Conservation (phyloP, 2,329 filamentous ascomycete genomes). For the Alternaria burnsii region DNA sequence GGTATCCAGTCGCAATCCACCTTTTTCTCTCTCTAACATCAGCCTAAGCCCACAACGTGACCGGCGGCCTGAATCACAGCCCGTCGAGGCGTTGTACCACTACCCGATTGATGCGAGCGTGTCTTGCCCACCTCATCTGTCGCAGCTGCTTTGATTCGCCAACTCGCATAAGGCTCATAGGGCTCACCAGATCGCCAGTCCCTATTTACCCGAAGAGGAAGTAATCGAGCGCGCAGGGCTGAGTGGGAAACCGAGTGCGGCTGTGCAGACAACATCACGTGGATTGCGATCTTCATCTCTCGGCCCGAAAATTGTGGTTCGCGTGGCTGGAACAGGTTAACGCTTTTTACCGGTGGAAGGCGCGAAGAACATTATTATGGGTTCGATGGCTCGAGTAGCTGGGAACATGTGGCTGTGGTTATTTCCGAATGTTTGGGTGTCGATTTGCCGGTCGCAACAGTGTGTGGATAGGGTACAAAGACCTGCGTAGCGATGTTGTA, state of each 20-base stretch:
- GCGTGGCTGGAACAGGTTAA: background rate
- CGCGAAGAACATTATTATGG: conserved; percentile 3
- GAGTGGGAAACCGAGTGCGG: background rate
- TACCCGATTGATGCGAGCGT: background rate
- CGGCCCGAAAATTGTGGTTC: background rate
- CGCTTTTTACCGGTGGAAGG: background rate
- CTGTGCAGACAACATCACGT: background rate
- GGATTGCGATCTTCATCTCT: background rate
- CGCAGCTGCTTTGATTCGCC: background rate
- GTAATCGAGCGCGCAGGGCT: background rate
- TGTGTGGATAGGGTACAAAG: background rate
- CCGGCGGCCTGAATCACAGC: background rate
- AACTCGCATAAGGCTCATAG: background rate
- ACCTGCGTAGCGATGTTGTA: background rate
- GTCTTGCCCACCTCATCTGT: no score
- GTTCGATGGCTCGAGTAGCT: background rate
- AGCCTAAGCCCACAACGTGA: conserved; percentile 3
- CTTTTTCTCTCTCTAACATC: background rate
- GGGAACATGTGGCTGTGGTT: background rate
- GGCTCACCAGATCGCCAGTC: background rate
- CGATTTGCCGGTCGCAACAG: background rate
- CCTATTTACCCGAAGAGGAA: background rate
- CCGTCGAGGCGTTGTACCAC: background rate
- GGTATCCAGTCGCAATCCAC: background rate
- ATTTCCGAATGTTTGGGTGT: no score